phyloP scores from a whole-genome alignment of 768 basidiomycete genomes.

The Sistotremastrum suecicum region DNA sequence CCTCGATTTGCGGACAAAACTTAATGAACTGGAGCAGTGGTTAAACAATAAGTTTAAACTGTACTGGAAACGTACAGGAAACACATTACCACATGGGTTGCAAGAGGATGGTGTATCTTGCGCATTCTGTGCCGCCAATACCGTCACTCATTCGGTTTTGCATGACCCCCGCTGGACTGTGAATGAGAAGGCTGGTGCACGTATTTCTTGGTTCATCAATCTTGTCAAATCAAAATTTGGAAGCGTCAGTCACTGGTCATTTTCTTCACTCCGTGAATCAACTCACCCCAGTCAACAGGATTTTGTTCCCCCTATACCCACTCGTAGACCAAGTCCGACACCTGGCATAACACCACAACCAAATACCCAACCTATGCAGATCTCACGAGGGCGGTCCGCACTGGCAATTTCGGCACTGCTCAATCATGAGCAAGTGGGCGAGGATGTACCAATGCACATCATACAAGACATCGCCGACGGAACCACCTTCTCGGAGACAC shows the following conservation, averaged over 20 bases:
- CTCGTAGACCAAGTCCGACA: neutral
- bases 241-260: neutral
- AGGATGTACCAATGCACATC: too few species aligned
- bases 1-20: too few species aligned
- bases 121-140: conserved; percentile 10
- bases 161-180: conserved; percentile 7
- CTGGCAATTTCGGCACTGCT: too few species aligned
- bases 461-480: too few species aligned
- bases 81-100: conserved; percentile 5
- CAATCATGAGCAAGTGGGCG: too few species aligned
- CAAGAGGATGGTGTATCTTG: conserved; percentile 13
- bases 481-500: too few species aligned
- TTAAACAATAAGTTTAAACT: too few species aligned
- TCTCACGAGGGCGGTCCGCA: too few species aligned
- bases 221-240: neutral
- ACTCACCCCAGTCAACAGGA: neutral
- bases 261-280: neutral
- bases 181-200: neutral
- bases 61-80: too few species aligned
- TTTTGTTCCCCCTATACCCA: neutral
- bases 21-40: too few species aligned
- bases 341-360: too few species aligned
- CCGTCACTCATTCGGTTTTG: conserved; percentile 8
- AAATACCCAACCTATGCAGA: too few species aligned
- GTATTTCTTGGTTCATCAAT: neutral